phyloP scores from a whole-genome alignment of 768 basidiomycete species.

The Cystoderma amianthinum region DNA sequence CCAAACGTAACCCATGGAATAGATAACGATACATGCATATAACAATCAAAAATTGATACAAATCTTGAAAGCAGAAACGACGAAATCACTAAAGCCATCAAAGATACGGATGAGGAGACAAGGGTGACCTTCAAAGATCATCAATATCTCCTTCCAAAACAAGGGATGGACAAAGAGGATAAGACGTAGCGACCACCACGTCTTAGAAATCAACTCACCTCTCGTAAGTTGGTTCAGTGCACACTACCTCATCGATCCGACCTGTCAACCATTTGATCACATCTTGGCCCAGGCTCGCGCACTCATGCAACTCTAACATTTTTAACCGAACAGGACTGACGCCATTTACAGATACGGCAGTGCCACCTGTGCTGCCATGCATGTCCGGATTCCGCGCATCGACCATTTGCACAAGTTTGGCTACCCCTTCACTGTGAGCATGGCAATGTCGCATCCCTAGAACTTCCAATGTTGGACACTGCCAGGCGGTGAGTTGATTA shows the following conservation, averaged over 20 bases:
- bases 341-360: constrained; percentile 23
- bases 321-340: constrained; percentile 48
- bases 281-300: constrained; percentile 58
- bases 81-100: too few relatives aligned
- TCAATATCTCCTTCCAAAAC: neutral
- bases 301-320: constrained; percentile 61
- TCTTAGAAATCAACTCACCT: constrained; percentile 24
- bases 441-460: constrained; percentile 62
- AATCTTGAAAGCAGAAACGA: too few relatives aligned
- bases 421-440: constrained; percentile 55
- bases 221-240: constrained; percentile 51
- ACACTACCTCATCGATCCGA: constrained; percentile 55
- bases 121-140: neutral
- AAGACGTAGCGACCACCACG: neutral
- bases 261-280: constrained; percentile 62
- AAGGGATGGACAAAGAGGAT: constrained; percentile 5
- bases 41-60: too few relatives aligned
- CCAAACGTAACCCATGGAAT: too few relatives aligned
- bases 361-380: constrained; percentile 17
- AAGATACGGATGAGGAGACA: constrained; percentile 10
- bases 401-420: constrained; percentile 65
- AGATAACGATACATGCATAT: too few relatives aligned
- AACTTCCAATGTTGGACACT: constrained; percentile 54
- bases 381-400: constrained; percentile 61
- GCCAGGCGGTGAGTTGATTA: constrained; percentile 37